phyloP scores from a whole-genome alignment of 2,329 filamentous ascomycete genomes.

The Epichloe hybrida region DNA sequence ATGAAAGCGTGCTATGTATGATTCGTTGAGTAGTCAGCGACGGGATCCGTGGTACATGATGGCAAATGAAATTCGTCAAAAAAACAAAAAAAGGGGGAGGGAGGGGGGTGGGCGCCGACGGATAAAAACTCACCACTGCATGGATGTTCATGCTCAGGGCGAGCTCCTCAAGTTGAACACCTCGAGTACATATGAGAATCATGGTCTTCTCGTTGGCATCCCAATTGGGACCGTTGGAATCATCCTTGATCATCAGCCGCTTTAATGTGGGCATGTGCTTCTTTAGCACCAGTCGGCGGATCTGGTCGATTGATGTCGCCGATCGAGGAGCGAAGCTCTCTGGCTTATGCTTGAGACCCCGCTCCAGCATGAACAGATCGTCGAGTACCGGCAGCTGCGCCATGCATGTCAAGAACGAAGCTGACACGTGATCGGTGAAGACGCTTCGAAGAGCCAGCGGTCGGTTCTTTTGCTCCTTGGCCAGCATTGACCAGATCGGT shows the following conservation, averaged over 20 bases:
- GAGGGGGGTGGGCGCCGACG: too few species aligned
- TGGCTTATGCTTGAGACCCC: slow-evolving; percentile 34
- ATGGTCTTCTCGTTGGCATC: slow-evolving; percentile 42
- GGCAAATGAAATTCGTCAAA: too few species aligned
- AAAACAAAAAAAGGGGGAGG: too few species aligned
- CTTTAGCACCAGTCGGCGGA: slow-evolving; percentile 40
- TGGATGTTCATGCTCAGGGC: slow-evolving; percentile 40
- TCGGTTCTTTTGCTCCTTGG: slow-evolving; percentile 36
- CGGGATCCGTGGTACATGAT: too few species aligned
- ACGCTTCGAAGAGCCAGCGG: slow-evolving; percentile 43
- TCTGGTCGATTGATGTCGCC: slow-evolving; percentile 40
- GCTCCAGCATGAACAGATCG: slow-evolving; percentile 48
- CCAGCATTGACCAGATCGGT: slow-evolving; percentile 43
- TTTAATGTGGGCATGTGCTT: slow-evolving; percentile 44
- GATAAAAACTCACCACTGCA: slow-evolving; percentile 32
- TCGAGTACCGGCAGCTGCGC: slow-evolving; percentile 37
- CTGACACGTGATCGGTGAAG: slow-evolving; percentile 49
- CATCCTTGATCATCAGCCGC: slow-evolving; percentile 47
- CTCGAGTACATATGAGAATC: slow-evolving; percentile 37
- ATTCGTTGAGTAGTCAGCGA: background rate
- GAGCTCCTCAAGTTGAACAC: slow-evolving; percentile 38
- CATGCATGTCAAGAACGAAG: slow-evolving; percentile 39
- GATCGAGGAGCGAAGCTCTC: slow-evolving; percentile 39
- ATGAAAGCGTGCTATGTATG: slow-evolving; percentile 44
- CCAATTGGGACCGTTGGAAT: slow-evolving; percentile 36